Conservation (phyloP, 2,329 filamentous ascomycete genomes). For the Drechslerella coelobrocha region DNA sequence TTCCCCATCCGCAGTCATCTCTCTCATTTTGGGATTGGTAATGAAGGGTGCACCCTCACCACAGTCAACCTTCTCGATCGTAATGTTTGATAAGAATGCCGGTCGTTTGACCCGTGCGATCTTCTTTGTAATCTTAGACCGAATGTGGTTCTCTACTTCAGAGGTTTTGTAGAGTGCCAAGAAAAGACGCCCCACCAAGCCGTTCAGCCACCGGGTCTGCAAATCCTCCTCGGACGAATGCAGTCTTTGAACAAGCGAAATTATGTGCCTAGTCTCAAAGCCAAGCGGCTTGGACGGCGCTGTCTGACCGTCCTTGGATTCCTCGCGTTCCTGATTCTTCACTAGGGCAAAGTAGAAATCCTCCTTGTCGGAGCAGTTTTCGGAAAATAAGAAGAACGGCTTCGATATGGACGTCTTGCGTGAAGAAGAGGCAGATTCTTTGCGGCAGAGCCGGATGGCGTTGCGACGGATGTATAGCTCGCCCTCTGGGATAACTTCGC, state of each 20-base stretch:
- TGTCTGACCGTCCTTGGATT: conserved; percentile 55
- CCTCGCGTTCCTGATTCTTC: conserved; percentile 75
- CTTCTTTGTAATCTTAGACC: conserved; percentile 91
- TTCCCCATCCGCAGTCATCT: conserved; percentile 90
- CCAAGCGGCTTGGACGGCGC: conserved; percentile 71
- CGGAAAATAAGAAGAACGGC: conserved; percentile 92
- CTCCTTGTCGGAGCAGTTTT: conserved; percentile 95
- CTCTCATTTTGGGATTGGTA: conserved; percentile 84
- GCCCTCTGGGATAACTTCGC: conserved; percentile 75
- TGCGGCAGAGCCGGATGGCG: conserved; percentile 79
- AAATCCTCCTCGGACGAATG: conserved; percentile 91
- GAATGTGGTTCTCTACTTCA: conserved; percentile 78
- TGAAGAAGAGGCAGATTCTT: conserved; percentile 63
- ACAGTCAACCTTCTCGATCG: conserved; percentile 81
- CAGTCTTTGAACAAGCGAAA: conserved; percentile 84
- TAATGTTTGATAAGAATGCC: conserved; percentile 82
- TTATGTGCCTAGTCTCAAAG: conserved; percentile 85
- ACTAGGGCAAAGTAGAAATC: conserved; percentile 96
- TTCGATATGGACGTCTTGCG: conserved; percentile 65
- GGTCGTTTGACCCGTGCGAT: conserved; percentile 92
- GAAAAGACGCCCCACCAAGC: conserved; percentile 85
- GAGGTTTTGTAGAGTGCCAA: conserved; percentile 84
- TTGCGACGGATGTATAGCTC: conserved; percentile 96
- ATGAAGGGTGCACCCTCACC: conserved; percentile 87
- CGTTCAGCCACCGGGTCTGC: conserved; percentile 93